Base-by-base conservation (phyloP, 2,329 filamentous ascomycete genomes). In the Fusarium sambucinum region DNA sequence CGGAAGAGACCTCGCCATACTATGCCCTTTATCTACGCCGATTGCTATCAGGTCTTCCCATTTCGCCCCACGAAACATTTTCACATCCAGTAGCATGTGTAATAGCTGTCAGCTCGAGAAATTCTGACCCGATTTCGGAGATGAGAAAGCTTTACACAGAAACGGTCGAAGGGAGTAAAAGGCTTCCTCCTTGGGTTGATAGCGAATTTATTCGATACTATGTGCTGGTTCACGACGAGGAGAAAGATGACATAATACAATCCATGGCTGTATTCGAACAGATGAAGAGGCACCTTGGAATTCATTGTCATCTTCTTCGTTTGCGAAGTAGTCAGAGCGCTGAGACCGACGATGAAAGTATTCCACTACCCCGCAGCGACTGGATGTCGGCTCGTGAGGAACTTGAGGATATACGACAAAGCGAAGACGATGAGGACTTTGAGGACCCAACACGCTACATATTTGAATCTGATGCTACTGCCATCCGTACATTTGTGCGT, bases 251-350 rank as follows among this genome's bases (percentile, higher is more conserved):
- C 76, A 97, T 98, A 64, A 88, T 89, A 37, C 92, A 94, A 79
- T 97, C 94, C 14, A 95, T 95, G 78, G 88, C 89, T 19, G 84
- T 98, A 29, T 99, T 97, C 78, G 96, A 99, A 73, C 93, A 97
- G 78, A 99, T 99, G 96, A 99, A 98, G 80, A 89, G 96, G n/a
- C 93, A 97, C 80, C 93, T 99, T 68, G 96, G 96, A 3, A 83
- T 98, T 47, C 94, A 99, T 79, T 99, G 96, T 76, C 96, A 99
- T 79, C 84, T 99, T 13, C 84, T 99, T 33, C 86, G 96, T 67
- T 82, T 99, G 51, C 88, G 95, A 71, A 96, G 93, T 74, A 91
- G 89, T 37, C 92, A 94, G 76, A 95, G 93, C 77, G 90, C 93
- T 35, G 89, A 94, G 66, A 94, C 93, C 2, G 96, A 98, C 77